Base-by-base conservation (phyloP, 495 filamentous ascomycete species). In the Tuber calosporum region DNA sequence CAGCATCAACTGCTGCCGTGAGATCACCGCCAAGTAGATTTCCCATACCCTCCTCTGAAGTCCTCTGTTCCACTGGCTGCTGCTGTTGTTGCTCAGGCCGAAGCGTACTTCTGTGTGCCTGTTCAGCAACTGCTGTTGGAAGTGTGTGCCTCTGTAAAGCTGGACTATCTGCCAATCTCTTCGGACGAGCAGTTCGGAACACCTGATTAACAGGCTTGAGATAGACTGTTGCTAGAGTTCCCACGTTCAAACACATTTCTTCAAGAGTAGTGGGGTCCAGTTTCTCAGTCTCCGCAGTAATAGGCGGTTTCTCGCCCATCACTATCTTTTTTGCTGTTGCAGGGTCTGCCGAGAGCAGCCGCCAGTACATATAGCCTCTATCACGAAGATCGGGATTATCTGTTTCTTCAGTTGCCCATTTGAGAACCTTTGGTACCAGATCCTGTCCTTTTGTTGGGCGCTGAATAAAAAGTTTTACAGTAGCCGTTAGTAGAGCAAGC, bases 281-380 rank as follows among this genome's bases (percentile, higher is more conserved):
- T 78, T 95, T 95, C 84, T 98, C 96, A 71, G 91, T 92, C 82
- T 98, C 96, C 66, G 95, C 95, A 4, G 93, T 97, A 84, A 99
- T 98, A 53, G 95, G 88, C 1, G 95, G 95, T 82, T 98, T 98
- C 77, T 96, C 90, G 74, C 94, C 94, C 94, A 98, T 97, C 75
- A 99, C 92, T 71, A 99, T 87, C 73, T 88, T 85, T 80, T 93
- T 94, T 13, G 95, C 95, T 0, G 89, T 88, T 26, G 91, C 88
- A 72, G 96, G 93, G 83, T 97, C 93, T 3, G 92, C 93, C n/a
- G 93, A 97, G 4, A 99, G 87, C 34, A 99, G 87, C 11, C 95
- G 90, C 95, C 95, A 99, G 85, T 99, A 99, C 93, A 99, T 97
- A 85, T 97, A 98, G 17, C 95, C 95, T 74, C 95, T 86, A 81